phyloP scores from a whole-genome alignment of 2,329 filamentous ascomycete species.

The Periconia sp. region DNA sequence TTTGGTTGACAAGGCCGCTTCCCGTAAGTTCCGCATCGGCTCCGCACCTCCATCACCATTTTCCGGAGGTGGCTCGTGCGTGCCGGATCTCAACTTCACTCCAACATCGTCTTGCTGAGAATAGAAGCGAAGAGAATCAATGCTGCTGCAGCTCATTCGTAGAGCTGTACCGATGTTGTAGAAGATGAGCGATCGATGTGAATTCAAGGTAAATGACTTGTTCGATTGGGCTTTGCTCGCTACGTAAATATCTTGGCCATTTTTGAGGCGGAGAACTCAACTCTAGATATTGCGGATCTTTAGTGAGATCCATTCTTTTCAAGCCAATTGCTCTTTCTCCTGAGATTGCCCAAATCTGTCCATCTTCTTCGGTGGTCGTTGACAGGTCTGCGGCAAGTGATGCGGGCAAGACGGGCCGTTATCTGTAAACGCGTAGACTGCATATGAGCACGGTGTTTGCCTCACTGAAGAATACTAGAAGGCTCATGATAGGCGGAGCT shows the following conservation, averaged over 20 bases:
- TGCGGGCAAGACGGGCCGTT: too few species aligned
- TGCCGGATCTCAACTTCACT: conserved; percentile 25
- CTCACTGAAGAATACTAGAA: too few species aligned
- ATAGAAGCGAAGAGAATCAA: not conserved
- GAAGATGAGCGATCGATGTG: too few species aligned
- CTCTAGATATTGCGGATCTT: conserved; percentile 1
- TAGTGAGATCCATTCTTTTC: not conserved
- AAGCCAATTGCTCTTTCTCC: too few species aligned
- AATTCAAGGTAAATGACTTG: too few species aligned
- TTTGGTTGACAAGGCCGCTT: conserved; percentile 13
- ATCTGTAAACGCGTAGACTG: too few species aligned
- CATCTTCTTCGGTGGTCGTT: too few species aligned
- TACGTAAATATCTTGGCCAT: conserved; percentile 2
- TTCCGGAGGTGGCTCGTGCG: conserved; percentile 20
- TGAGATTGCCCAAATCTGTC: too few species aligned
- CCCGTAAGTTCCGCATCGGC: conserved; percentile 19
- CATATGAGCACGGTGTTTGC: too few species aligned
- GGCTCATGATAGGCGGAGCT: too few species aligned
- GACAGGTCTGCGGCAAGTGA: too few species aligned
- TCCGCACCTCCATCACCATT: conserved; percentile 24
- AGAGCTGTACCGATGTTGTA: too few species aligned
- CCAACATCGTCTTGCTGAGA: conserved; percentile 14
- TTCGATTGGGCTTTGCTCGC: not conserved
- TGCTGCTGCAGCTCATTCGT: not conserved
- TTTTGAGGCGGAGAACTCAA: conserved; percentile 6